These are phyloP conservation scores for Triticum timopheevii DNA, from an alignment of 176 grass and related monocot species.

Conservation along the genomic window DNA sequence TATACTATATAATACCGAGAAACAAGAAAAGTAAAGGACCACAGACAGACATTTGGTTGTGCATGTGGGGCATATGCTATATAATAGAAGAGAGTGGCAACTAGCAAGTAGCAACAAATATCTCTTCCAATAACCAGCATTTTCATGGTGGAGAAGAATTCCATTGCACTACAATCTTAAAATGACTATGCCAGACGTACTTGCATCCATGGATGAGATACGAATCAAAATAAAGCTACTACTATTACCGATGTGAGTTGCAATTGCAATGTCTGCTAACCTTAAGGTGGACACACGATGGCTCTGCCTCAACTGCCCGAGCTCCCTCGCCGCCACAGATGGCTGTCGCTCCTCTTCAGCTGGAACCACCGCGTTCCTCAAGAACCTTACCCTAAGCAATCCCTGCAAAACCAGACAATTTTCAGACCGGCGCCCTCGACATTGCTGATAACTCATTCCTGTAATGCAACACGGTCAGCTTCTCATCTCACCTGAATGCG, in stretches of 20 bases:
- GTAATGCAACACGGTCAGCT: neutral
- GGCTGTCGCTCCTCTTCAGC: conserved; percentile 65
- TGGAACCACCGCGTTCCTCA: conserved; percentile 49
- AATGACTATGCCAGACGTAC: neutral
- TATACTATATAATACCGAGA: neutral
- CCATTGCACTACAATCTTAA: neutral
- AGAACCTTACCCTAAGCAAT: conserved; percentile 87
- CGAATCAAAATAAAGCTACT: neutral
- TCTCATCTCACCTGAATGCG: conserved; percentile 80
- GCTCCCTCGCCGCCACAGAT: conserved; percentile 79
- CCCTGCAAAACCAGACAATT: conserved; percentile 43
- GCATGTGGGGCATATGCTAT: conserved; percentile 15
- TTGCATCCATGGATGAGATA: conserved; percentile 20
- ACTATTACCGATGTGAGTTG: neutral
- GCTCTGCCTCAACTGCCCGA: conserved; percentile 82
- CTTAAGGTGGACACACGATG: conserved; percentile 69
- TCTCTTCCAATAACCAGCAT: conserved; percentile 21
- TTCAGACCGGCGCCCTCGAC: neutral
- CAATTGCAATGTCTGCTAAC: conserved; percentile 26
- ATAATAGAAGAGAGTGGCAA: conserved; percentile 24
- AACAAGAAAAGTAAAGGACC: conserved; percentile 21
- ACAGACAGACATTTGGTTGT: conserved; percentile 21
- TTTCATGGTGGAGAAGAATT: conserved; percentile 20
- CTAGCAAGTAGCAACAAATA: conserved; percentile 3
- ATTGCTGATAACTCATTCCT: neutral